These are phyloP conservation scores for Forsythia viridissima DNA, from an alignment of 257 asterid species.

Conservation along the genomic window DNA sequence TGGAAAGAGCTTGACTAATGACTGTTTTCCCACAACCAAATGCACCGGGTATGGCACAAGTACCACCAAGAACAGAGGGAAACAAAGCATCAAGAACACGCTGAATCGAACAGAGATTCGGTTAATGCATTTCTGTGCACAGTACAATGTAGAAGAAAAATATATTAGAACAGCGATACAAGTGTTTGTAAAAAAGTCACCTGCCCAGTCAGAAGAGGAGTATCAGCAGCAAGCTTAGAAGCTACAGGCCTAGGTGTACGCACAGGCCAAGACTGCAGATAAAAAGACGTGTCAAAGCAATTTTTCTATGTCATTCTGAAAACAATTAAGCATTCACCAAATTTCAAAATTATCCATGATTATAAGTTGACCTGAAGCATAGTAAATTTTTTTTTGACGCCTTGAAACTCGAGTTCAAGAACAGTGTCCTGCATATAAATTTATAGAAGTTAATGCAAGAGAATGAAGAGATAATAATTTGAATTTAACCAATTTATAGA, in stretches of 20 bases:
- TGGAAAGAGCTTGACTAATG: constrained; percentile 99
- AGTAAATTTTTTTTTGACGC: constrained; percentile 84
- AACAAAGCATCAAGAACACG: constrained; percentile 99
- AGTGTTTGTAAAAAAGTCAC: constrained; percentile 38
- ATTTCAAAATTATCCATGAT: constrained; percentile 10
- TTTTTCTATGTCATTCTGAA: not conserved
- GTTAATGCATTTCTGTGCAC: constrained; percentile 17
- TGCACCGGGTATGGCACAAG: constrained; percentile 99
- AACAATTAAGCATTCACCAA: constrained; percentile 9
- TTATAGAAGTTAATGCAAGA: constrained; percentile 19
- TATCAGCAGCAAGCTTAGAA: constrained; percentile 93
- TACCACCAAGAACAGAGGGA: constrained; percentile 99
- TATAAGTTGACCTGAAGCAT: constrained; percentile 85
- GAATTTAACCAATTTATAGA: not conserved
- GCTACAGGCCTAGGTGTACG: constrained; percentile 99
- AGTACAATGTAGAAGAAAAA: not conserved
- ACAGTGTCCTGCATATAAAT: constrained; percentile 80
- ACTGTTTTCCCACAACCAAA: constrained; percentile 99
- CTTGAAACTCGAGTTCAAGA: constrained; percentile 99
- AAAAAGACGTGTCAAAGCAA: constrained; percentile 20
- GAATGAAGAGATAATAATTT: not conserved
- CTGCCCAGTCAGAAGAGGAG: constrained; percentile 99
- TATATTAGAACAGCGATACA: not conserved
- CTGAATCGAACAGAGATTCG: constrained; percentile 49
- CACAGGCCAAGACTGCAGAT: constrained; percentile 91